These are phyloP conservation scores for Zymoseptoria passerinii DNA, from an alignment of 2,329 filamentous ascomycete genomes.

Conservation along the genomic window DNA sequence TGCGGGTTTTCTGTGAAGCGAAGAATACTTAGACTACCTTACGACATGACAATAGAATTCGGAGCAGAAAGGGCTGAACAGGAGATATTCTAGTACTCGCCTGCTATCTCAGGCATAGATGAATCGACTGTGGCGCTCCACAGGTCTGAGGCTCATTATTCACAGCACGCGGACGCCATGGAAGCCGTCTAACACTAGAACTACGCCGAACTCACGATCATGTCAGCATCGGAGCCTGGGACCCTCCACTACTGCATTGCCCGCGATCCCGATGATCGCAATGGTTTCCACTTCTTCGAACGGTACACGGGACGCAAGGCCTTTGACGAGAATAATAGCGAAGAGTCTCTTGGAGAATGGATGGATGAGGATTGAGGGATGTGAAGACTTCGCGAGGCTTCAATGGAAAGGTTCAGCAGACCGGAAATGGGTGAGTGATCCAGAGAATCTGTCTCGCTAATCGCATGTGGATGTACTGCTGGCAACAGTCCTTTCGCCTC, in stretches of 20 bases:
- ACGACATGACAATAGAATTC: no score
- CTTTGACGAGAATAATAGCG: constrained; percentile 28
- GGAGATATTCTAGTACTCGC: no score
- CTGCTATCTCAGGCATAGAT: not conserved
- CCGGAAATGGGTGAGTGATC: no score
- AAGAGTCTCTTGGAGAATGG: constrained; percentile 21
- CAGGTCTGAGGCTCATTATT: constrained; percentile 25
- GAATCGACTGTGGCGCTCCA: not conserved
- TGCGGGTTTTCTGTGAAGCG: no score
- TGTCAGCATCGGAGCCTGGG: constrained; percentile 23
- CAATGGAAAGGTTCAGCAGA: no score
- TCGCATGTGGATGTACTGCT: no score
- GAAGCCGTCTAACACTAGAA: constrained; percentile 29
- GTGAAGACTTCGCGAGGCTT: constrained; percentile 9
- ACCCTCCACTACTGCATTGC: constrained; percentile 27
- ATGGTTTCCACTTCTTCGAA: constrained; percentile 32
- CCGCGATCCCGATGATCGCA: constrained; percentile 24
- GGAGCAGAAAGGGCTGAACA: no score
- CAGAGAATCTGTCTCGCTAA: no score
- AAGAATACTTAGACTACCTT: no score
- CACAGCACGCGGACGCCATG: constrained; percentile 27
- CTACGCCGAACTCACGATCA: constrained; percentile 24
- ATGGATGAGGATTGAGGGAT: constrained; percentile 6
- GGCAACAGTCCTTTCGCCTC: no score
- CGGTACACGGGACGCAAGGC: constrained; percentile 24